Evolutionary conservation across 805 yeast genomes (phyloP).

Genomic region (Kodamaea laetipori): DNA sequence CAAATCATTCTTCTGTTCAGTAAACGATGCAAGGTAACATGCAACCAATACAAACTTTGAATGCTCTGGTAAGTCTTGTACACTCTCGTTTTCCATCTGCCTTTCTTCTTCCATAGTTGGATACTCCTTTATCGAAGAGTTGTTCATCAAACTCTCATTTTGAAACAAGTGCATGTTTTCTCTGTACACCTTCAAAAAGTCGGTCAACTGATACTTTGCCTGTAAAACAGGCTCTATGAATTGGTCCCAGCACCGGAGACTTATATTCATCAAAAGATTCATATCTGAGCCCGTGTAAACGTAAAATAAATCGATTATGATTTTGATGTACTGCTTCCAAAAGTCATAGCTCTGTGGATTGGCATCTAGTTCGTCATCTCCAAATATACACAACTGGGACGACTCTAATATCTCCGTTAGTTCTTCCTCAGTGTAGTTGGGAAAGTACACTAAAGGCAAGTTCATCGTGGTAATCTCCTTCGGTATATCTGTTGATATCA

Average conservation of each 20-base stretch:
- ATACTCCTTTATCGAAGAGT: slow-evolving; percentile 31
- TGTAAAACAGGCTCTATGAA: slow-evolving; percentile 29
- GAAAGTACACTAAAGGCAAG: slow-evolving; percentile 45
- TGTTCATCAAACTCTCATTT: slow-evolving; percentile 34
- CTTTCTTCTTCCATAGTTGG: slow-evolving; percentile 26
- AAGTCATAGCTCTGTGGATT: slow-evolving; percentile 24
- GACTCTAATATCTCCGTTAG: slow-evolving; percentile 39
- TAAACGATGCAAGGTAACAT: slow-evolving; percentile 79
- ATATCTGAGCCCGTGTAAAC: slow-evolving; percentile 49
- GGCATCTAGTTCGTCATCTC: slow-evolving; percentile 17
- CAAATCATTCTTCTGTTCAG: slow-evolving; percentile 68
- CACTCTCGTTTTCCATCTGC: slow-evolving; percentile 19
- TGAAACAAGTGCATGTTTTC: slow-evolving; percentile 31
- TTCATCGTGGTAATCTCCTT: slow-evolving; percentile 37
- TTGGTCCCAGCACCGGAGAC: slow-evolving; percentile 35
- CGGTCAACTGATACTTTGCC: slow-evolving; percentile 25
- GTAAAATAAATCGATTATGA: slow-evolving; percentile 48
- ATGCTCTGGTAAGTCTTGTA: slow-evolving; percentile 54
- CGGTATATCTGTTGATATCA: slow-evolving; percentile 44
- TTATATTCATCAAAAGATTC: slow-evolving; percentile 34
- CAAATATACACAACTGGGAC: slow-evolving; percentile 29
- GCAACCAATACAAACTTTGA: slow-evolving; percentile 78
- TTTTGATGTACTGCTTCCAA: slow-evolving; percentile 46
- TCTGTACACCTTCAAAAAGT: slow-evolving; percentile 38
- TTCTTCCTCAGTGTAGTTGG: slow-evolving; percentile 39